Base-by-base conservation (phyloP, 2,329 filamentous ascomycete genomes). In the Fusarium bactridioides region DNA sequence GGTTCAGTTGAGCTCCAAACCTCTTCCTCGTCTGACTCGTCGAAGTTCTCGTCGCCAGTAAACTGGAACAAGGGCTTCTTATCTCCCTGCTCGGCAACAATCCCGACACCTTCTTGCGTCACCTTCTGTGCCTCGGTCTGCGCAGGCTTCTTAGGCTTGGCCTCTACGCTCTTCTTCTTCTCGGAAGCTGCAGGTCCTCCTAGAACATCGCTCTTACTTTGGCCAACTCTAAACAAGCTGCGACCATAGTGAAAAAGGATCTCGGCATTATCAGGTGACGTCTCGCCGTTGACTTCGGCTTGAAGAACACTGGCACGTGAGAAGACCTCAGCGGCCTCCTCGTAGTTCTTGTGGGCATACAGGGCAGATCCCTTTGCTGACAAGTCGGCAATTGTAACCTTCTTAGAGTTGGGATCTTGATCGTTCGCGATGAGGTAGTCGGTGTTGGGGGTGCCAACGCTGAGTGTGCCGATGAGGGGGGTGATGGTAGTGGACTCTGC, bases 221-320 rank as follows among this genome's bases (percentile, higher is more conserved):
- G 93, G 35, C 95, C 96, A 67, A 98, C 93, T 81, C 95, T 95
- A 87, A 97, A 98, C 25, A 99, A 85, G 63, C 94, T 94, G 79
- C 95, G 93, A 19, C 96, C 96, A 82, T 99, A 99, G 72, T 94
- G 89, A 82, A 97, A 99, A 25, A 98, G 89, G 51, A 99, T 89
- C 80, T 98, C 95, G 56, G 95, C 95, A 77, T 99, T 99, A 64
- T 94, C 91, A 8, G 93, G 90, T 21, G 91, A 91, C 87, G 97
- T 93, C 83, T 98, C 96, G 81, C 95, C 96, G 81, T 98, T 96
- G 80, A 98, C 86, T 80, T 94, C 90, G 64, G 93, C 94, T 83
- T 99, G 96, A 69, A 98, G 88, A 81, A 97, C 93, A 62, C 94
- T 94, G 37, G 96, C 96, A 78, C 92, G 90, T 47, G 94, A 95